Conservation (phyloP, 2,329 filamentous ascomycete species). For the Beauveria sp. region DNA sequence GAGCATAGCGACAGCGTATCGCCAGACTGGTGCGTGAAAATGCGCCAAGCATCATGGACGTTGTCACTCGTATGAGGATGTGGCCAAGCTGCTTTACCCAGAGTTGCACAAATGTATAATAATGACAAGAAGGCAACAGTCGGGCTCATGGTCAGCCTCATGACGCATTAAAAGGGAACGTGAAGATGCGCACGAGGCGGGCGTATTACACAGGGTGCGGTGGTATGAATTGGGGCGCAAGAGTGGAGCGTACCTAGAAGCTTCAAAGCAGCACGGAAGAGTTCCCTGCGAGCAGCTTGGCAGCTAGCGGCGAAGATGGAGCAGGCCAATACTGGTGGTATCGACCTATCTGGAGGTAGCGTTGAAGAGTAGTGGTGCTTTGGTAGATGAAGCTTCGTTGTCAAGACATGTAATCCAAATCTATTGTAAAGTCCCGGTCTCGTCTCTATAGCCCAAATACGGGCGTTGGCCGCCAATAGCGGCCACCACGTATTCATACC, state of each 20-base stretch:
- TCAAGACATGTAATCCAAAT: not conserved
- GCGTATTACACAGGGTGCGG: not conserved
- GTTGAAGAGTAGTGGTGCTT: no score
- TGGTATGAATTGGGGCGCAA: not conserved
- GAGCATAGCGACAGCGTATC: not conserved
- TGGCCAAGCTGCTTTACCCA: no score
- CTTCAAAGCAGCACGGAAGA: not conserved
- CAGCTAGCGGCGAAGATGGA: not conserved
- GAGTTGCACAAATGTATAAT: not conserved
- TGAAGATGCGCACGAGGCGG: not conserved
- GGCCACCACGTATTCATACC: not conserved
- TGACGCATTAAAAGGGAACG: not conserved
- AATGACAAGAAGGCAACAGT: not conserved
- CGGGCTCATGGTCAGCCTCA: not conserved
- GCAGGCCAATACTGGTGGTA: not conserved
- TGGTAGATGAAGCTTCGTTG: no score
- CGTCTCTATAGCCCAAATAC: not conserved
- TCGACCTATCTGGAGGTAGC: not conserved
- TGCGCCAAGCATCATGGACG: not conserved
- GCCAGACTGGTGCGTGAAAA: not conserved
- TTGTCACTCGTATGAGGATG: not conserved
- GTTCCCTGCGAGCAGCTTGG: not conserved
- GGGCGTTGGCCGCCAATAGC: not conserved
- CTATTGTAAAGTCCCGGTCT: not conserved
- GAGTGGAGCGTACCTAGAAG: not conserved